A percentile compares a stretch with the other conserved stretches of the same genome.
These are phyloP conservation scores for Mycosarcoma maydis DNA, from an alignment of 1,284 basidiomycete genomes.

Conservation along the genomic window DNA sequence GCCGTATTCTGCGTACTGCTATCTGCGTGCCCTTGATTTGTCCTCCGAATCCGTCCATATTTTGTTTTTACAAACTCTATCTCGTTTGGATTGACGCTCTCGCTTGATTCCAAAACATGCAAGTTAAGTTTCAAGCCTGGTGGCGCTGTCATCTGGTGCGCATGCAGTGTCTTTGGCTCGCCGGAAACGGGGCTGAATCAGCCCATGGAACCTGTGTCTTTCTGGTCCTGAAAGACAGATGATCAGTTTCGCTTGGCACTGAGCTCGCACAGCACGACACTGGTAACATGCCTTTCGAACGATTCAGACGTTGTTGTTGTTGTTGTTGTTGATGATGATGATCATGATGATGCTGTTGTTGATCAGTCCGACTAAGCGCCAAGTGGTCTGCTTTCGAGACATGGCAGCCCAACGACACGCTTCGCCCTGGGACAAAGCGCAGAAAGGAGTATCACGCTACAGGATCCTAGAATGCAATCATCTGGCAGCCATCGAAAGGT, in stretches of 20 bases:
- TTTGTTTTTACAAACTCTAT: constrained; percentile 2
- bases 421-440: not conserved
- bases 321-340: not conserved
- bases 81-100: too few species aligned
- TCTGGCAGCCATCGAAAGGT: constrained; percentile 20
- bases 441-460: constrained; percentile 10
- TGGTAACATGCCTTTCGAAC: not conserved
- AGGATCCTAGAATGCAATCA: not conserved
- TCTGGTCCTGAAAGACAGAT: too few species aligned
- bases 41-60: constrained; percentile 8
- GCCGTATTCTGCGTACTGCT: not conserved
- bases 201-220: too few species aligned
- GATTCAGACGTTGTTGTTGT: not conserved
- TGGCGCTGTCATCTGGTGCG: not conserved
- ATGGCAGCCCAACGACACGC: not conserved
- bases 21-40: constrained; percentile 3
- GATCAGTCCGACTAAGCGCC: not conserved
- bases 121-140: not conserved
- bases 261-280: not conserved
- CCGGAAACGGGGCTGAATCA: constrained; percentile 22
- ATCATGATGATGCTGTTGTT: not conserved
- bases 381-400: not conserved
- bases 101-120: constrained; percentile 15
- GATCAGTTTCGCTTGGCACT: not conserved
- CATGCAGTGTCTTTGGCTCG: constrained; percentile 9